These are phyloP conservation scores for Drechslerella dactyloides DNA, from an alignment of 2,329 filamentous ascomycete species.

Conservation along the genomic window DNA sequence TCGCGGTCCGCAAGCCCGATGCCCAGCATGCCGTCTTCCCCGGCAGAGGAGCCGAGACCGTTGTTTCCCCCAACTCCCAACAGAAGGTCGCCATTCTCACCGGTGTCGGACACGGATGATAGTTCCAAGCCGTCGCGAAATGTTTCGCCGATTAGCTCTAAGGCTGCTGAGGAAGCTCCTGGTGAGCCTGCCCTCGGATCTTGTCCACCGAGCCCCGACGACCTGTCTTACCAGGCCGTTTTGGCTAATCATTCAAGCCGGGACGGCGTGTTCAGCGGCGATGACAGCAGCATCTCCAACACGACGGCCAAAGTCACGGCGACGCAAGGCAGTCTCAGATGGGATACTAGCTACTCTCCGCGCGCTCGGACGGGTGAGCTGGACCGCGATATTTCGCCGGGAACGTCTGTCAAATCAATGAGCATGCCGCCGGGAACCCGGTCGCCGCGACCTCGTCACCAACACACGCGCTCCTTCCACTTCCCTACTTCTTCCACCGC, in stretches of 20 bases:
- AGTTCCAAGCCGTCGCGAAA: slow-evolving; percentile 32
- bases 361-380: slow-evolving; percentile 48
- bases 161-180: slow-evolving; percentile 33
- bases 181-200: slow-evolving; percentile 19
- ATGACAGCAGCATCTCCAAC: slow-evolving; percentile 51
- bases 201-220: slow-evolving; percentile 53
- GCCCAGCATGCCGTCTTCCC: slow-evolving; percentile 49
- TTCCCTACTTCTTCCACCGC: slow-evolving; percentile 20
- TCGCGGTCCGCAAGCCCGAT: slow-evolving; percentile 47
- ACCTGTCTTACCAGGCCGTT: slow-evolving; percentile 50
- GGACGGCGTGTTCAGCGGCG: slow-evolving; percentile 50
- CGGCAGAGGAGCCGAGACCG: slow-evolving; percentile 39
- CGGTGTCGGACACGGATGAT: slow-evolving; percentile 33
- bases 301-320: slow-evolving; percentile 49
- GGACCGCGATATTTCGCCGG: slow-evolving; percentile 50
- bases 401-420: slow-evolving; percentile 48
- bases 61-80: slow-evolving; percentile 36
- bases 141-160: slow-evolving; percentile 48
- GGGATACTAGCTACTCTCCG: slow-evolving; percentile 26
- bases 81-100: slow-evolving; percentile 35
- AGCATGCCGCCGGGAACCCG: slow-evolving; percentile 40
- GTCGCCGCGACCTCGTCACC: slow-evolving; percentile 41
- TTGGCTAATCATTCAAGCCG: slow-evolving; percentile 45
- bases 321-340: slow-evolving; percentile 32
- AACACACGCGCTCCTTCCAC: slow-evolving; percentile 45